Evolutionary conservation across 2,329 filamentous ascomycete species (phyloP), one percentile per base, ranked within the genome.

Genomic region (Ophiostoma populinum): DNA sequence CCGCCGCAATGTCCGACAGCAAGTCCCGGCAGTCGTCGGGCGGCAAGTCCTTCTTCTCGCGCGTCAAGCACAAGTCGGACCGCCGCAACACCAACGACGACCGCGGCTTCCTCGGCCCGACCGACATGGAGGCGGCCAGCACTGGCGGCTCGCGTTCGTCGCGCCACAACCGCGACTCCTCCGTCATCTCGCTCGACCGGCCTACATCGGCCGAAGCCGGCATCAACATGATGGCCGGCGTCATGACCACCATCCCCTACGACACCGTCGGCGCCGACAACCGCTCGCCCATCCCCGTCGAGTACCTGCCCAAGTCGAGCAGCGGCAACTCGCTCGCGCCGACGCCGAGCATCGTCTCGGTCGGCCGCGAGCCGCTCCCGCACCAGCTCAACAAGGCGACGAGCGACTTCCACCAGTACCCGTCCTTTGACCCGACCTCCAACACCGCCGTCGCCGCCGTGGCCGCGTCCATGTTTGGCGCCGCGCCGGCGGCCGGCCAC

Each of bases 191-290:
- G 11, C 56, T 82, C 48, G 81, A 87, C 48, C 62, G 70, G 41
- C 69, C 74, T 32, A 59, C 65, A 43, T 70, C 74, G 32, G 64
- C 73, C 47, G 76, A 77, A 32, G 58, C 65, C 40, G 75, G 71
- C 40, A 58, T 86, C 41, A 78, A 79, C 50, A 75, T 75, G 60
- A 76, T 73, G 51, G 77, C 83, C 22, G 85, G 83, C 39, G 72
- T 87, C 39, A 82, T 93, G 49, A 83, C 83, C 22, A 78, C 81
- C 19, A 86, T 94, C 44, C 82, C 86, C 21, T 92, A 92, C 60
- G 81, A 92, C 46, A 73, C 62, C 47, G 63, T 77, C 20, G 53
- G 66, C 34, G 53, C 67, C 36, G 78, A 80, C 52, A 67, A 67
- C 32, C 73, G 71, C 49, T 77, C 75, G 17, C 78, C 82, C 5